Base-by-base conservation (phyloP, 768 basidiomycete species). In the Macrolepiota dolichaula region DNA sequence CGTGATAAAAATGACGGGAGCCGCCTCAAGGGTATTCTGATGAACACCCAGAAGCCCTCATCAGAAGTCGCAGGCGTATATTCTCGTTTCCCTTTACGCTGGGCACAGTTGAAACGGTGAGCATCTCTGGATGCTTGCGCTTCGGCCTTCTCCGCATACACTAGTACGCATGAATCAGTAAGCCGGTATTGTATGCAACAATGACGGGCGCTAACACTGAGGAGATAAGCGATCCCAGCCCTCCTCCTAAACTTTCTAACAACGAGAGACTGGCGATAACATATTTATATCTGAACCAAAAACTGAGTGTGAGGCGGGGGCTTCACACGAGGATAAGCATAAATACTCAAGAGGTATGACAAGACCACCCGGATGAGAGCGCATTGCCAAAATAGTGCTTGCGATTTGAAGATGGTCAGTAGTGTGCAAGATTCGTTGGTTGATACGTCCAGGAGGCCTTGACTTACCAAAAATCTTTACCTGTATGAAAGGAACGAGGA, bases 131-230 rank as follows among this genome's bases (percentile, higher is more conserved):
- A 84, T 0, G 76, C 76, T 19, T 78, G 82, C 15, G 71, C 81
- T 64, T 89, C 78, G 2, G 79, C 77, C 67, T 86, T 83, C 40
- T 90, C 87, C 1, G 89, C 91, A 63, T 92, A 92, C 46, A 83
- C 87, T 91, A 36, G 29, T 17, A 46, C 29, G 19, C 36, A 44
- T 44, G 17, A 17, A 22, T 59, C 24, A 3, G 22, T 36, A 3
- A 44, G 24, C 11, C 19, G 3, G n/a, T 32, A 13, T 15, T 25
- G 15, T 19, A 4, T 1, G 9, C 27, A 13, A 15, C 27, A 13
- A 13, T 12, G n/a, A n/a, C n/a, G 12, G 15, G 51, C 51, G 13
- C 81, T 63, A 64, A 88, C 90, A 44, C 67, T 87, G 88, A 29
- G 91, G n/a, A n/a, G 91, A 68, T 91, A 92, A 9, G 73, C 67